phyloP scores from a whole-genome alignment of 805 yeast genomes.

The Kuraishia cidri region DNA sequence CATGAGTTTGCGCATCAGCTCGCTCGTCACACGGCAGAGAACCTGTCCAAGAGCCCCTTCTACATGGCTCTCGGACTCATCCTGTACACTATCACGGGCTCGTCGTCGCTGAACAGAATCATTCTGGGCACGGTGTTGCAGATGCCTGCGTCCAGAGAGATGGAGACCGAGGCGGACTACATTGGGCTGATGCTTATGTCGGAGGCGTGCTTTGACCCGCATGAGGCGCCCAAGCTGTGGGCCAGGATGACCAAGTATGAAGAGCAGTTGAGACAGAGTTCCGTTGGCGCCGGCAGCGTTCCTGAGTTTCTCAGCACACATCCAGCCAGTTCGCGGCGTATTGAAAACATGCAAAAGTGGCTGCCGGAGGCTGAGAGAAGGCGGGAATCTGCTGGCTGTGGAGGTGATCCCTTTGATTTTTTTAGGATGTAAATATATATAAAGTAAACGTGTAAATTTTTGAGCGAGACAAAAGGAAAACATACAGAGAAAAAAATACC shows the following conservation, averaged over 20 bases:
- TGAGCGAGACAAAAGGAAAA: too few species aligned
- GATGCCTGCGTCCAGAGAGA: slow-evolving; percentile 82
- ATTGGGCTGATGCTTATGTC: slow-evolving; percentile 92
- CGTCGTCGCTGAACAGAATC: slow-evolving; percentile 40
- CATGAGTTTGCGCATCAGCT: slow-evolving; percentile 94
- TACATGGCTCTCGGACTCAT: slow-evolving; percentile 44
- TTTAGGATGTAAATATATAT: background rate
- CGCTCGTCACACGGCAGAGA: slow-evolving; percentile 87
- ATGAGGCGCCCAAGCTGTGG: slow-evolving; percentile 75
- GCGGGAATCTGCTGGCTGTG: slow-evolving; percentile 2
- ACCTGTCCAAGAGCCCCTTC: slow-evolving; percentile 68
- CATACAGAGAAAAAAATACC: too few species aligned
- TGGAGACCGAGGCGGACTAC: slow-evolving; percentile 95
- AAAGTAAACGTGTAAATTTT: too few species aligned
- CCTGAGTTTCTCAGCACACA: slow-evolving; percentile 80
- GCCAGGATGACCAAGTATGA: slow-evolving; percentile 58
- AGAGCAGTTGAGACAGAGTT: slow-evolving; percentile 16
- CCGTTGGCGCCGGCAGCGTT: slow-evolving; percentile 14
- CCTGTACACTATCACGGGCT: slow-evolving; percentile 55
- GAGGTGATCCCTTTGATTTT: slow-evolving; percentile 2
- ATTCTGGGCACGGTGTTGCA: slow-evolving; percentile 47
- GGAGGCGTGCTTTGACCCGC: slow-evolving; percentile 76
- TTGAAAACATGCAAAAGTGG: slow-evolving; percentile 61
- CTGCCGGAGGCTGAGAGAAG: slow-evolving; percentile 42
- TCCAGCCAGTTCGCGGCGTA: slow-evolving; percentile 74